Base-by-base conservation (phyloP, 1,284 basidiomycete genomes). In the Moniliella sp. region DNA sequence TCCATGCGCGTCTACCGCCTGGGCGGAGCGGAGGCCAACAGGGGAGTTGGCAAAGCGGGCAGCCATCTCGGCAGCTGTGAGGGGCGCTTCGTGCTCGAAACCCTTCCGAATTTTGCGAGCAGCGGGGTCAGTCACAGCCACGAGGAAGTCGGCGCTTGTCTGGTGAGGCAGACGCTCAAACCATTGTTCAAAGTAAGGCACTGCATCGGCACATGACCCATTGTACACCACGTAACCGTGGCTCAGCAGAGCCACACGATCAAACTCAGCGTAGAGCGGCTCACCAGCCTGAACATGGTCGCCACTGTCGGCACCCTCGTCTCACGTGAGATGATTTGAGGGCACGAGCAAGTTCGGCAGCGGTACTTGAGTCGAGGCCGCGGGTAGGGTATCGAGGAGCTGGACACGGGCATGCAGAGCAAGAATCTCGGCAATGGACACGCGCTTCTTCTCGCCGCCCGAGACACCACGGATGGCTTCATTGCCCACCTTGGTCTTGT, bases 401-500 rank as follows among this genome's bases (percentile, higher is more conserved):
- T 36, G 30, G 27, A 51, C 41, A 14, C 36, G 42, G 12, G 47
- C 64, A 11, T 48, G 39, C 7, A 42, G 12, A 3, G 46, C 46
- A 28, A 80, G 60, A 2, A 38, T 36, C 29, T 55, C 52, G 18
- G 43, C 50, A 14, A 52, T 46, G 28, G 35, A 42, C 18, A 52
- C 51, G 21, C 51, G 41, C 39, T 52, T 55, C 14, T 43, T 35
- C 35, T 63, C 61, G 30, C 71, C 71, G 39, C 70, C 71, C 7
- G 44, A 48, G n/a, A 52, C 44, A 36, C 51, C 50, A 7, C 51
- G 45, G 15, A 52, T 34, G 11, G 38, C 31, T 15, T 48, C 40
- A 35, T 50, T 46, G 18, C 51, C 51, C 33, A 70, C 69, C 27
- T 40, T 35, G 28, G 51, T 55, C 39, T 52, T 45, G 42, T 44